Percentiles rank a stretch among this genome's conserved stretches.
phyloP scores from a whole-genome alignment of 2,329 filamentous ascomycete genomes.

The Trichoderma citrinoviride region DNA sequence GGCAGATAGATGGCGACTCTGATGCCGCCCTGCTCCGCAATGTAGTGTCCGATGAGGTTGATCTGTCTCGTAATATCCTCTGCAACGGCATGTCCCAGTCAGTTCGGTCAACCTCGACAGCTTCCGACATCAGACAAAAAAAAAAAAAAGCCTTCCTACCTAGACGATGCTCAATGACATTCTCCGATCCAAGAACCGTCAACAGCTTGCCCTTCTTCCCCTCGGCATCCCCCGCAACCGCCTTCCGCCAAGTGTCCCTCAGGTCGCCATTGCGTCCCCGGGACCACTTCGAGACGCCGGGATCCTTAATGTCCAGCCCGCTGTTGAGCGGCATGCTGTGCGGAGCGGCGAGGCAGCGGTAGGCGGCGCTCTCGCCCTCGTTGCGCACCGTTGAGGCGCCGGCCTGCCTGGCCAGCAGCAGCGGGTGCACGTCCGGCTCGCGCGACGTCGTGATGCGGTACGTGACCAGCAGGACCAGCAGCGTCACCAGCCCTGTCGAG shows the following conservation, averaged over 20 bases:
- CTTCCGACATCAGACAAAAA: not conserved
- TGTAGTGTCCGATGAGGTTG: conserved; percentile 76
- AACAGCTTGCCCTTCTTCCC: conserved; percentile 70
- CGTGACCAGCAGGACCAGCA: conserved; percentile 64
- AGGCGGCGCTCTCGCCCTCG: conserved; percentile 79
- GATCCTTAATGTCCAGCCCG: conserved; percentile 78
- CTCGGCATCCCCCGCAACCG: conserved; percentile 61
- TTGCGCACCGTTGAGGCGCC: conserved; percentile 75
- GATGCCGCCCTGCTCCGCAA: conserved; percentile 67
- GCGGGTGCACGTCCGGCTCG: conserved; percentile 88
- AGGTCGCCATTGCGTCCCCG: conserved; percentile 83
- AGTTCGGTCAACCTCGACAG: not conserved
- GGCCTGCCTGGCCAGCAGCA: conserved; percentile 83
- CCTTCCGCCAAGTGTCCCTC: conserved; percentile 83
- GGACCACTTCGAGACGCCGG: conserved; percentile 77
- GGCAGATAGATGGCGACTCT: conserved; percentile 87
- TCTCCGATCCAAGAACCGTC: conserved; percentile 75
- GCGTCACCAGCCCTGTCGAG: conserved; percentile 66
- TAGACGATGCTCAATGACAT: conserved; percentile 68
- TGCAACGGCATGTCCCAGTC: conserved; percentile 26
- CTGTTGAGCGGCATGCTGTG: conserved; percentile 77
- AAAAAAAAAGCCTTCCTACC: conserved; percentile 38
- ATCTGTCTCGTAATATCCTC: conserved; percentile 80
- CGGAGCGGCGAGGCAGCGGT: conserved; percentile 79
- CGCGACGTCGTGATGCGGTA: conserved; percentile 68